These are phyloP conservation scores for Flaveria brownii DNA, from an alignment of 129 eudicot species.

Conservation along the genomic window DNA sequence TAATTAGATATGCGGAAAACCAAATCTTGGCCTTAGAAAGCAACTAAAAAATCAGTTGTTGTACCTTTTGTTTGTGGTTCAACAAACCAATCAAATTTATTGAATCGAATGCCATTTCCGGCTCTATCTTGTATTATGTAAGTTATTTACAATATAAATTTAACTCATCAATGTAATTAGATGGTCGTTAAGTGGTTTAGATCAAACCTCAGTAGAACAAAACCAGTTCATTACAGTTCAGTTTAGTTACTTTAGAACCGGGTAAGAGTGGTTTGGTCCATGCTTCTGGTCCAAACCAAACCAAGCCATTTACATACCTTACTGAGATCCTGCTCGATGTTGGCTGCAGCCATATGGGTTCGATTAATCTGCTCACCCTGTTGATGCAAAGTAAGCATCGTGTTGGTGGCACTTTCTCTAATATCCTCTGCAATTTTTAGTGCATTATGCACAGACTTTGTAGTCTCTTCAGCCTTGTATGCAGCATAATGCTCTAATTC, in stretches of 20 bases:
- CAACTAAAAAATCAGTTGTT: too few species aligned
- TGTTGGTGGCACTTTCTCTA: slow-evolving; percentile 83
- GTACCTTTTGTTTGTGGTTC: too few species aligned
- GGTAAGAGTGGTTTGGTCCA: neutral
- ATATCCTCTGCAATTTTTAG: slow-evolving; percentile 91
- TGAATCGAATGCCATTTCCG: too few species aligned
- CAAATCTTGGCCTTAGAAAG: neutral
- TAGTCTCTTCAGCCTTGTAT: slow-evolving; percentile 91
- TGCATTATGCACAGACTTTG: slow-evolving; percentile 68
- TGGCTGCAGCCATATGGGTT: slow-evolving; percentile 82
- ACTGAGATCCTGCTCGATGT: slow-evolving; percentile 87
- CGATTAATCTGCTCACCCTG: slow-evolving; percentile 95
- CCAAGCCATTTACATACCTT: slow-evolving; percentile 53
- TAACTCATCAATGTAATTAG: neutral
- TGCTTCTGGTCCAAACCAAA: neutral
- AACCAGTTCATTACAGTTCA: neutral
- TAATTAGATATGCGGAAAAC: neutral
- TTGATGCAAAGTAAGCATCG: slow-evolving; percentile 81
- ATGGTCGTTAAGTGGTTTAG: neutral
- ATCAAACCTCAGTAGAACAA: neutral
- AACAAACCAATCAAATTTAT: too few species aligned
- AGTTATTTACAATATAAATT: too few species aligned
- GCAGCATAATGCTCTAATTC: slow-evolving; percentile 84
- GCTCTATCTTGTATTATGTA: too few species aligned
- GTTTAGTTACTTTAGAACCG: slow-evolving; percentile 12